Evolutionary conservation across 768 basidiomycete genomes (phyloP).

Genomic region (Phanerodontia chrysosporium): DNA sequence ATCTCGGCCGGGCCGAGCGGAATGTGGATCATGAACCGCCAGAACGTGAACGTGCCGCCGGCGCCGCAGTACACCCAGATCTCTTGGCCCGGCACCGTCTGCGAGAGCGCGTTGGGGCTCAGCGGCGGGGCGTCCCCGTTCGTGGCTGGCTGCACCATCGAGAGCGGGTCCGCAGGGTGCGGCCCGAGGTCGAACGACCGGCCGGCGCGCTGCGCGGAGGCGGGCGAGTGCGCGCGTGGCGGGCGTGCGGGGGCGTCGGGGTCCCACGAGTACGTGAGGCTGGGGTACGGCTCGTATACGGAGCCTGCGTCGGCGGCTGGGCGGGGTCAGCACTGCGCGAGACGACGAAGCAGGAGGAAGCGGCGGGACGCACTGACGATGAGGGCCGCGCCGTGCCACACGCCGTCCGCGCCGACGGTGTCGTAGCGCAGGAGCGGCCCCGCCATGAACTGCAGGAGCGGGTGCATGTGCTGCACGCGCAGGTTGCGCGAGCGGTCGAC

Average conservation of each 20-base stretch:
- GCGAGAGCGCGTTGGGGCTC: constrained; percentile 10
- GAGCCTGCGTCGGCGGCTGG: constrained; percentile 77
- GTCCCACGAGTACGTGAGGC: constrained; percentile 71
- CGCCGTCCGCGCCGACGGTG: constrained; percentile 68
- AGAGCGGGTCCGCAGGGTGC: constrained; percentile 73
- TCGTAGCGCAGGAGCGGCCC: constrained; percentile 90
- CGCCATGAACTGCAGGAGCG: constrained; percentile 87
- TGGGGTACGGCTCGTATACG: constrained; percentile 69
- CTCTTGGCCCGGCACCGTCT: constrained; percentile 19
- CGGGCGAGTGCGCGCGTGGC: constrained; percentile 8
- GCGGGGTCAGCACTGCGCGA: background rate
- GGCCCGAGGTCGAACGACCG: constrained; percentile 56
- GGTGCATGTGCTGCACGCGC: constrained; percentile 65
- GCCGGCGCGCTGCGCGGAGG: constrained; percentile 14
- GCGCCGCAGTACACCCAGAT: constrained; percentile 25
- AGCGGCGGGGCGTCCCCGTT: background rate
- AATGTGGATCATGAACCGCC: constrained; percentile 85
- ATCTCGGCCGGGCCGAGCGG: constrained; percentile 72
- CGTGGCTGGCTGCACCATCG: constrained; percentile 28
- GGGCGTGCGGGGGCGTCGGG: constrained; percentile 32
- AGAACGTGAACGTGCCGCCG: constrained; percentile 79
- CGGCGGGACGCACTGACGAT: constrained; percentile 68
- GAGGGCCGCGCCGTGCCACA: constrained; percentile 88
- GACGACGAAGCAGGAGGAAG: background rate
- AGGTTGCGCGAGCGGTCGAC: constrained; percentile 62